Evolutionary conservation across 805 yeast genomes (phyloP), one percentile per base, ranked within the genome.

Genomic region (Nakazawaea anatomiae): DNA sequence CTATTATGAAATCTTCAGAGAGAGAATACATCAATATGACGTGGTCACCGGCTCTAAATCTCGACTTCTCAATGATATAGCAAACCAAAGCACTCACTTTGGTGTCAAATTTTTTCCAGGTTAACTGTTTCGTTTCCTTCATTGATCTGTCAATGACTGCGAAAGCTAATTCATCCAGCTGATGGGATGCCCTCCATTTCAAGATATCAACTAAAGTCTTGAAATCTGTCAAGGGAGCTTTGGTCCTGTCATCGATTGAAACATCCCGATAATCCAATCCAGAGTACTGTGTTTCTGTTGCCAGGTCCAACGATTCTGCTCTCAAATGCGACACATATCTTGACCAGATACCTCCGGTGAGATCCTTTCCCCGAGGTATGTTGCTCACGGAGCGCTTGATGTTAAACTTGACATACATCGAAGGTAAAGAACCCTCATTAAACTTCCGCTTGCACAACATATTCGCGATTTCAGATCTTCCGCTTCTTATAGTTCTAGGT

Each of bases 391-490:
- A 80, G 46, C 77, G 77, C 31, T 78, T 70, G 28, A 86, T 74
- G 54, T 85, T 84, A 62, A 90, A 94, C 61, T 88, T 89, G 48
- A 90, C 89, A 66, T 82, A 91, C 30, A 80, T 83, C 0, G 96
- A 83, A n/a, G 80, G 75, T 27, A 94, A 69, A n/a, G 77, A 73
- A 2, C 98, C 98, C 56, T 82, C 86, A 41, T 83, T 72, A 62
- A 90, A 90, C 57, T 80, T 77, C 56, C 83, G 80, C 60, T 84
- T 88, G 67, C 87, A 89, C 60, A 83, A 76, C 86, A 83, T 88
- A 58, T 91, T 94, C 0, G 98, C 98, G 55, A 94, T 86, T 58
- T 94, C 98, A 25, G 89, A 74, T 7, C 97, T 85, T 27, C 96
- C 96, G 65, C 88, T 82, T 57, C 94, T 73, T 60, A 82, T 73